Evolutionary conservation across 1,284 basidiomycete species (phyloP), one percentile per base, ranked within the genome.

Genomic region (Ustilago vetiveriae): DNA sequence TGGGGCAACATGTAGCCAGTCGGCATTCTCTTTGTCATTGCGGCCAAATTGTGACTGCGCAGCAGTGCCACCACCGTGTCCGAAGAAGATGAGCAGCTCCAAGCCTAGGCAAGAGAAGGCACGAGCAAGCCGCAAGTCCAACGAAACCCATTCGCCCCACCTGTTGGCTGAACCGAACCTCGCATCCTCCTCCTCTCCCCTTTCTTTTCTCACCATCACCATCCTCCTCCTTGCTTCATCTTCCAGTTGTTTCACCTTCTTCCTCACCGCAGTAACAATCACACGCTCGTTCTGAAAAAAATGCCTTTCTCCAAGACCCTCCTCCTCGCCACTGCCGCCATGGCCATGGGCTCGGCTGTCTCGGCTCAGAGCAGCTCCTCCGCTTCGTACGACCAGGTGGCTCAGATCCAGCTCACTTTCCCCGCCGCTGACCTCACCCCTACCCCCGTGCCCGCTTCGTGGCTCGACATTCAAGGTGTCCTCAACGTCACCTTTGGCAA

Each of bases 381-480:
- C 46, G 67, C 62, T 29, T 56, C 51, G 45, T 70, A 70, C 57
- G 53, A 48, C 26, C 67, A 70, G 43, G 67, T 70, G 17, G 52
- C 67, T 21, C 35, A 46, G n/a, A 70, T 70, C 33, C 62, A 70
- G 54, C 59, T 64, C 52, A 70, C 50, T 50, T 70, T 70, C 67
- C 62, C 67, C 14, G 52, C 67, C 27, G 67, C 67, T 36, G 62
- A 48, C 30, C 42, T 70, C 22, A 53, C 50, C 43, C 67, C 67
- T 16, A 35, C 39, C n/a, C 62, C 62, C 37, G 46, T 70, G 33
- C 67, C 62, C 27, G 26, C 48, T 16, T 38, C 38, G 43, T 70
- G 67, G 67, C 55, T 70, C 59, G 62, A 70, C 67, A 70, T 70
- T 26, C 62, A 65, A 50, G 67, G 67, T 36, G 62, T 70, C 24